Evolutionary conservation across 768 basidiomycete species (phyloP).

Genomic region (Phlebiopsis gigantea): DNA sequence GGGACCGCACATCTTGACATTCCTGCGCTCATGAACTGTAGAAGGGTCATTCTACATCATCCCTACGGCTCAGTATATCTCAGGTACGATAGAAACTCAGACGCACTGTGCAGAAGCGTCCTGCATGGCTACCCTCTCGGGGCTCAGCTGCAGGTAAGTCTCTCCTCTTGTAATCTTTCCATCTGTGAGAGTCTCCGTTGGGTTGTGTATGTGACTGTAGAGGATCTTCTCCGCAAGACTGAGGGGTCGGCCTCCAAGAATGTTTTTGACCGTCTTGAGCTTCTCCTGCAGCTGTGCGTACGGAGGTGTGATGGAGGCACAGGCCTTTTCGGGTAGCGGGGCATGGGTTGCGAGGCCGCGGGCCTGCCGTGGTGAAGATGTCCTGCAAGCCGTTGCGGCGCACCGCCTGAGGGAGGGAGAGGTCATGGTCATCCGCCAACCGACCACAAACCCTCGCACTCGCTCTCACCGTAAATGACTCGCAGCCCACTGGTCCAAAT

Average conservation of each 20-base stretch:
- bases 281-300: constrained; percentile 69
- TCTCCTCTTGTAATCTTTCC: constrained; percentile 76
- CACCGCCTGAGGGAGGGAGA: constrained; percentile 4
- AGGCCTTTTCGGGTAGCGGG: constrained; percentile 45
- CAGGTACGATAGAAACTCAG: neutral
- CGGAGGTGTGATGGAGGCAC: constrained; percentile 77
- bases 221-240: constrained; percentile 98
- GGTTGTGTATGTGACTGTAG: constrained; percentile 85
- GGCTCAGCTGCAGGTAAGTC: constrained; percentile 83
- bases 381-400: constrained; percentile 1
- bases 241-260: constrained; percentile 70
- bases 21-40: constrained; percentile 98
- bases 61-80: neutral
- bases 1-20: constrained; percentile 80
- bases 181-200: constrained; percentile 60
- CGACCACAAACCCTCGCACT: neutral
- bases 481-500: neutral
- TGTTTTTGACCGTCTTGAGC: constrained; percentile 59
- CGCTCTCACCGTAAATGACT: neutral
- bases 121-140: constrained; percentile 97
- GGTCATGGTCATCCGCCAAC: constrained; percentile 9
- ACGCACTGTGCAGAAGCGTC: constrained; percentile 87
- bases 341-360: constrained; percentile 35
- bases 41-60: constrained; percentile 65
- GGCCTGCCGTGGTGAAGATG: neutral